These are phyloP conservation scores for Quillaja saponaria DNA, from an alignment of 306 rosid genomes.

Conservation along the genomic window DNA sequence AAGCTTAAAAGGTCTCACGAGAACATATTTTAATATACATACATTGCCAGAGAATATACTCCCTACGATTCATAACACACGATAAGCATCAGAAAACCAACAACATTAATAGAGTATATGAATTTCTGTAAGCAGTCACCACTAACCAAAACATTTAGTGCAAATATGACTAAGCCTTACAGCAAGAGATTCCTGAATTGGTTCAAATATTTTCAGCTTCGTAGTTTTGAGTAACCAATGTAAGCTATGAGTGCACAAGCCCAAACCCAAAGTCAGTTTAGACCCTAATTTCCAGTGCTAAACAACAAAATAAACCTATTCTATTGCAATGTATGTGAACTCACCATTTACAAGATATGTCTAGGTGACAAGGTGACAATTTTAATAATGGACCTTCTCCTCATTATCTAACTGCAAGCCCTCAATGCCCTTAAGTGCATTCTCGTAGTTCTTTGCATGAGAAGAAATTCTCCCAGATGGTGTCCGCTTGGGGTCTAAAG, in stretches of 20 bases:
- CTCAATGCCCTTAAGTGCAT: slow-evolving; percentile 77
- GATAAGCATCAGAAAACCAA: slow-evolving; percentile 42
- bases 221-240: slow-evolving; percentile 22
- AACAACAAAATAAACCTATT: slow-evolving; percentile 40
- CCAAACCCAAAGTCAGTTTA: slow-evolving; percentile 40
- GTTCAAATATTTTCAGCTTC: slow-evolving; percentile 39
- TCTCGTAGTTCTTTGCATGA: slow-evolving; percentile 66
- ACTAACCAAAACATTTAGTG: slow-evolving; percentile 30
- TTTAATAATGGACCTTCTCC: slow-evolving; percentile 62
- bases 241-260: slow-evolving; percentile 42
- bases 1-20: too few species aligned
- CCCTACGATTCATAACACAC: slow-evolving; percentile 28
- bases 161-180: slow-evolving; percentile 41
- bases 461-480: slow-evolving; percentile 60
- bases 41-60: too few species aligned
- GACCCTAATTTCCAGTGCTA: slow-evolving; percentile 21
- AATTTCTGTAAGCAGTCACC: slow-evolving; percentile 22
- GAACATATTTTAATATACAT: too few species aligned
- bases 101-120: too few species aligned
- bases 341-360: slow-evolving; percentile 35
- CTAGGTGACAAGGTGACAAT: slow-evolving; percentile 19
- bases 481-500: slow-evolving; percentile 64
- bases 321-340: slow-evolving; percentile 40
- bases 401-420: slow-evolving; percentile 76
- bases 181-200: slow-evolving; percentile 31